A percentile compares a stretch with the other conserved stretches of the same genome.
phyloP scores from a whole-genome alignment of 2,329 filamentous ascomycete species.

The Sporothrix luriei region DNA sequence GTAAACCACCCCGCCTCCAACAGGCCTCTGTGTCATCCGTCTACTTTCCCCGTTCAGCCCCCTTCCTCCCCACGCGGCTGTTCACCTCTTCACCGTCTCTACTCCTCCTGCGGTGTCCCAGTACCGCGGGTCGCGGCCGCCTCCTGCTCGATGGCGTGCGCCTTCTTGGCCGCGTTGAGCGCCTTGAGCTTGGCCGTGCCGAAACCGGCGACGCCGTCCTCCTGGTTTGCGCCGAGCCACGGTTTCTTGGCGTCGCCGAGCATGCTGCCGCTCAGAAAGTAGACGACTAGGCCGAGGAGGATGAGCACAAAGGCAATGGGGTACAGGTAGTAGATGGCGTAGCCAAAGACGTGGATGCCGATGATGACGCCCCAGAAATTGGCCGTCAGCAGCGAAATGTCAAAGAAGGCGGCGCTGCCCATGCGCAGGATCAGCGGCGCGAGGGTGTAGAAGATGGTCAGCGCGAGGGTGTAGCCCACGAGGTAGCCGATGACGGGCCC shows the following conservation, averaged over 20 bases:
- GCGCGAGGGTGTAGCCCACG: slow-evolving; percentile 82
- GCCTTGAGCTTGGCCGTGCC: slow-evolving; percentile 84
- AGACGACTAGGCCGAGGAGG: slow-evolving; percentile 79
- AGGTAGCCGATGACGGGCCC: slow-evolving; percentile 75
- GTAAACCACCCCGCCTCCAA: not conserved
- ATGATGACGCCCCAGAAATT: slow-evolving; percentile 98
- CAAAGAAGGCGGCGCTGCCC: slow-evolving; percentile 90
- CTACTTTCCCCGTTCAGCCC: too few species aligned
- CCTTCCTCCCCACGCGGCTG: too few species aligned
- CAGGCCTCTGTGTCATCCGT: not conserved
- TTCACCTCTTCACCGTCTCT: not conserved
- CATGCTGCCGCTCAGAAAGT: slow-evolving; percentile 81
- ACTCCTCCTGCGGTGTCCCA: not conserved
- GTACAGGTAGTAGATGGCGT: slow-evolving; percentile 84
- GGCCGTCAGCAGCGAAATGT: slow-evolving; percentile 88
- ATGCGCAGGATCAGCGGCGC: slow-evolving; percentile 88
- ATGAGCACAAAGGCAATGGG: slow-evolving; percentile 95
- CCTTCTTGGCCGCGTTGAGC: slow-evolving; percentile 57
- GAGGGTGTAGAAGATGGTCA: slow-evolving; percentile 83
- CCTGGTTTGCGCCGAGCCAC: slow-evolving; percentile 88
- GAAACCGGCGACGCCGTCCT: slow-evolving; percentile 74
- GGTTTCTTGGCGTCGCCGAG: slow-evolving; percentile 91
- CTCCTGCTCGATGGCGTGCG: slow-evolving; percentile 39
- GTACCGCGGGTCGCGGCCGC: slow-evolving; percentile 24
- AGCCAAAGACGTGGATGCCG: slow-evolving; percentile 81